phyloP scores from a whole-genome alignment of 1,139 yeast species.

The Magnusiomyces magnusii region DNA sequence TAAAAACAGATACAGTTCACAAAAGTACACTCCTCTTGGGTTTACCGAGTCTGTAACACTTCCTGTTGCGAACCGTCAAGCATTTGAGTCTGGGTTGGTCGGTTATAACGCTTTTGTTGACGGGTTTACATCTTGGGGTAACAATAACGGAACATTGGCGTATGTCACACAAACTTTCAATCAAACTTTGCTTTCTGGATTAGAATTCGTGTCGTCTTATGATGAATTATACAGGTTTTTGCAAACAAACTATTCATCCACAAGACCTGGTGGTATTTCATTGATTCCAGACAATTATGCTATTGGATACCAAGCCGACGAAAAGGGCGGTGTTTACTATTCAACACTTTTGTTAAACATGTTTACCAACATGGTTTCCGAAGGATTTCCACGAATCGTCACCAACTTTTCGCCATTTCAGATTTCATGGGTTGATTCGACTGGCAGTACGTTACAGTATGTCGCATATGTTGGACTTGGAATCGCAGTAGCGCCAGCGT shows the following conservation, averaged over 20 bases:
- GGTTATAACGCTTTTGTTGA: constrained; percentile 21
- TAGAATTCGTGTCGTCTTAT: constrained; percentile 16
- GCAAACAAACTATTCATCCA: constrained; percentile 19
- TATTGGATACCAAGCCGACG: constrained; percentile 27
- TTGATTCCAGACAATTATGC: constrained; percentile 20
- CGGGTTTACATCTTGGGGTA: constrained; percentile 17
- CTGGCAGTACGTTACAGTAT: constrained; percentile 33
- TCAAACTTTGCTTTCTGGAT: constrained; percentile 1
- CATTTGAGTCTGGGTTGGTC: constrained; percentile 7
- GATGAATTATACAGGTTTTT: constrained; percentile 21
- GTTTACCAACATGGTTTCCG: constrained; percentile 27
- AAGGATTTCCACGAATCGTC: constrained; percentile 27
- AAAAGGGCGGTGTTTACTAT: constrained; percentile 19
- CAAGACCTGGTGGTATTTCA: constrained; percentile 33
- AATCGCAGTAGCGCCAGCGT: constrained; percentile 34
- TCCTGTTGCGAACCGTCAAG: constrained; percentile 19
- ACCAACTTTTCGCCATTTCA: constrained; percentile 33
- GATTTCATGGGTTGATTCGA: constrained; percentile 27
- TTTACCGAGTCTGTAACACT: constrained; percentile 12
- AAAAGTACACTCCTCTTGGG: constrained; percentile 20
- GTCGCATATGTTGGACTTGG: constrained; percentile 32
- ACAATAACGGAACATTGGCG: constrained; percentile 3
- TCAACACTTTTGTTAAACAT: constrained; percentile 28
- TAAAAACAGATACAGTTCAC: constrained; percentile 12
- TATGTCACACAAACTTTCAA: constrained; percentile 11